phyloP scores from a whole-genome alignment of 2,329 filamentous ascomycete species.

The Fusarium guadeloupense region DNA sequence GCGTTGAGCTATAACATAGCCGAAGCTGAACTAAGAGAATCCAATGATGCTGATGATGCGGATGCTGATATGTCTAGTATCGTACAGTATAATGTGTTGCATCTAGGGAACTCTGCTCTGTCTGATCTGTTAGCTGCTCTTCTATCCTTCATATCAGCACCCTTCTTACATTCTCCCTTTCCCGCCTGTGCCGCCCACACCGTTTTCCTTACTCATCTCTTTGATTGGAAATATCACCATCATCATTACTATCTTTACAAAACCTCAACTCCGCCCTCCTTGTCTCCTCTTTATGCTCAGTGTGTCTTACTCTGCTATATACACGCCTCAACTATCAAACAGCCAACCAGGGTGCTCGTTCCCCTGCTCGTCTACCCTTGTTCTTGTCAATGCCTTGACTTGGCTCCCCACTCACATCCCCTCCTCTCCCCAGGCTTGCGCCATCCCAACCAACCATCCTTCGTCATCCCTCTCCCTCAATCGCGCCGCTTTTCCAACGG shows the following conservation, averaged over 20 bases:
- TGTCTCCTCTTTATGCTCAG: conserved; percentile 10
- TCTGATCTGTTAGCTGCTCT: too few relatives aligned
- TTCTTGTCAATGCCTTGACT: conserved; percentile 33
- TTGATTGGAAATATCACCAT: conserved; percentile 8
- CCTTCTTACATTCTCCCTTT: conserved; percentile 12
- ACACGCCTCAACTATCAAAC: conserved; percentile 13
- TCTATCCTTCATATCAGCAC: conserved; percentile 6
- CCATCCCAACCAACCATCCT: conserved; percentile 48
- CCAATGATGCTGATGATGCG: conserved; percentile 30
- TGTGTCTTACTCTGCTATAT: conserved; percentile 28
- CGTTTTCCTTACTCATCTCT: neutral
- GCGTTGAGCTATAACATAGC: conserved; percentile 6
- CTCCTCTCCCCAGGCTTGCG: conserved; percentile 38
- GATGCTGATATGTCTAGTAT: conserved; percentile 4
- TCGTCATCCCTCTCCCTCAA: conserved; percentile 48
- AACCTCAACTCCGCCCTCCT: conserved; percentile 14
- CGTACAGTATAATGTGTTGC: too few relatives aligned
- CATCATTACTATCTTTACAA: conserved; percentile 8
- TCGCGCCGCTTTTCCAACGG: conserved; percentile 43
- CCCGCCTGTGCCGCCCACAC: conserved; percentile 21
- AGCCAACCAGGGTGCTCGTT: conserved; percentile 26
- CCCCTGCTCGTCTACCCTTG: conserved; percentile 34
- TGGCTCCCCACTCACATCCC: conserved; percentile 26
- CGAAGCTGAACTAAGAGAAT: conserved; percentile 22
- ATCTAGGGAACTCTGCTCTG: too few relatives aligned